Evolutionary conservation across 257 asterid genomes (phyloP).

Genomic region (Cordia subcordata): DNA sequence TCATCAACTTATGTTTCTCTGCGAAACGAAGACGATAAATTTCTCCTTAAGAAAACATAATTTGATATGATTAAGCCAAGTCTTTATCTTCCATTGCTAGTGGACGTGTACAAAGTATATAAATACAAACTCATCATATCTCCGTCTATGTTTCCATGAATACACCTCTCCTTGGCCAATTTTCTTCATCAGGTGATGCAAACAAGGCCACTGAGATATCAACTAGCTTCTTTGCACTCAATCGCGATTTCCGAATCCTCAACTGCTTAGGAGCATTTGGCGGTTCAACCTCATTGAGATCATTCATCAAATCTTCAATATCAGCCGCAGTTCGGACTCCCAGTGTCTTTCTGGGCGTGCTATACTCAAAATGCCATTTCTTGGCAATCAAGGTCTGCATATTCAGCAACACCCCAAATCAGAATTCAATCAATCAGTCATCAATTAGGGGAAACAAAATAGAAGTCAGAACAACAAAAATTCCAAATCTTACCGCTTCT

Average conservation of each 20-base stretch:
- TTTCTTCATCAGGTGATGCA: slow-evolving; percentile 24
- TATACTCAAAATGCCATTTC: slow-evolving; percentile 54
- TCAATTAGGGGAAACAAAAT: background rate
- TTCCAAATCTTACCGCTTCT: slow-evolving; percentile 47
- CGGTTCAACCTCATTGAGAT: slow-evolving; percentile 31
- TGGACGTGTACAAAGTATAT: background rate
- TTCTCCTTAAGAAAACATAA: background rate
- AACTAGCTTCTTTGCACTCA: slow-evolving; percentile 42
- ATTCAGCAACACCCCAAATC: background rate
- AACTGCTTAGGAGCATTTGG: slow-evolving; percentile 64
- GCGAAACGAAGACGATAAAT: slow-evolving; percentile 35
- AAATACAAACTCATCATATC: slow-evolving; percentile 1
- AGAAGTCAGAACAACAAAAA: background rate
- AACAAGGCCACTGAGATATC: slow-evolving; percentile 64
- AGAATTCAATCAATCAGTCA: background rate
- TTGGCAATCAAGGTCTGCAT: slow-evolving; percentile 63
- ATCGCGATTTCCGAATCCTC: slow-evolving; percentile 34
- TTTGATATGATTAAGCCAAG: background rate
- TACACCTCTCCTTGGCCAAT: slow-evolving; percentile 27
- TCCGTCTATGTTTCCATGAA: slow-evolving; percentile 21
- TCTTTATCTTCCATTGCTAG: too few relatives aligned
- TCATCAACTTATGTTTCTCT: too few relatives aligned
- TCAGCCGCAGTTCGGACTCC: slow-evolving; percentile 22
- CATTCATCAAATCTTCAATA: slow-evolving; percentile 15
- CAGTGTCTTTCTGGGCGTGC: slow-evolving; percentile 55